Conservation (phyloP, 345 rosid species). For the Psidium friedrichsthalianum region DNA sequence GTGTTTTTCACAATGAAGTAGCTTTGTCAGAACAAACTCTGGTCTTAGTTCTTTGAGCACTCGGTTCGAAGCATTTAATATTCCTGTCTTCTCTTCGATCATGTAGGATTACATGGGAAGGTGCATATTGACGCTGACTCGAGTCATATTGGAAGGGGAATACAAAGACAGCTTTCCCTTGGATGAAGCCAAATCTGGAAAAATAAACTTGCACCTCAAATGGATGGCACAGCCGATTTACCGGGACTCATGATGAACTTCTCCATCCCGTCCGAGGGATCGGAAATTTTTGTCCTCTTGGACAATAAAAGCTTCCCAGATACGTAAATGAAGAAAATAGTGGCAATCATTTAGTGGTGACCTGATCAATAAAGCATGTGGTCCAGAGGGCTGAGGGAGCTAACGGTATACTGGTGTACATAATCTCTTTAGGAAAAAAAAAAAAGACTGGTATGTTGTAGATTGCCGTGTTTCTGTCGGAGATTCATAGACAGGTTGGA, state of each 20-base stretch:
- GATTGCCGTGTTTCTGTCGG: not conserved
- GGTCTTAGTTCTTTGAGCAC: not conserved
- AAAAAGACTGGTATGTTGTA: not conserved
- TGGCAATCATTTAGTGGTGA: not conserved
- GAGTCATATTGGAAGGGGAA: constrained; percentile 86
- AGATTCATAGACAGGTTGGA: not conserved
- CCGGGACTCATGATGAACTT: constrained; percentile 42
- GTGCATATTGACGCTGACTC: constrained; percentile 90
- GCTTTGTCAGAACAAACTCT: not conserved
- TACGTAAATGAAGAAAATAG: not conserved
- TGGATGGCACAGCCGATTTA: constrained; percentile 89
- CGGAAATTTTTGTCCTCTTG: not conserved
- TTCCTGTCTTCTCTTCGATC: not conserved
- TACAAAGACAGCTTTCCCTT: constrained; percentile 48
- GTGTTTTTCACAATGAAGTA: not conserved
- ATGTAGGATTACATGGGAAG: constrained; percentile 88
- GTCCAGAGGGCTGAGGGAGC: not conserved
- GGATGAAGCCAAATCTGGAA: constrained; percentile 69
- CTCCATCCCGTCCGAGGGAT: not conserved
- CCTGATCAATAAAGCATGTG: not conserved
- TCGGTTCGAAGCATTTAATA: not conserved
- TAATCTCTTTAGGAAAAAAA: not conserved
- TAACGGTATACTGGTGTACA: not conserved
- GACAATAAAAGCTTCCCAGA: not conserved
- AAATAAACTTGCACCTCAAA: constrained; percentile 56